Conservation (phyloP, 129 eudicot genomes). For the Centaurea solstitialis region DNA sequence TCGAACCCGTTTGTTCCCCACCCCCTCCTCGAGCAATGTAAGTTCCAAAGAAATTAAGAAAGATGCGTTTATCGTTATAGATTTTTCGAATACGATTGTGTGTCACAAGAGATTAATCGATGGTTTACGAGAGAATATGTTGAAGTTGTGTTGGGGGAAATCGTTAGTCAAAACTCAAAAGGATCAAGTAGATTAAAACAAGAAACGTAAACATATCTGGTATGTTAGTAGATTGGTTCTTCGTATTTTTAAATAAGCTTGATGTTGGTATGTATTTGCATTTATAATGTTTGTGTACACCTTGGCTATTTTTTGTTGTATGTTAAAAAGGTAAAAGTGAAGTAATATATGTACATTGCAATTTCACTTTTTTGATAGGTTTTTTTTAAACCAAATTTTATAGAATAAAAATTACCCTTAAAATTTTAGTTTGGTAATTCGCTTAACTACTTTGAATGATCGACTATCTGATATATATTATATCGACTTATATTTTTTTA, state of each 20-base stretch:
- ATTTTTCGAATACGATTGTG: neutral
- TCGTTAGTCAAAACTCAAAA: neutral
- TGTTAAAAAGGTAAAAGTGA: neutral
- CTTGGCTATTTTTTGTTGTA: slow-evolving; percentile 11
- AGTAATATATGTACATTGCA: neutral
- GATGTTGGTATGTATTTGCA: slow-evolving; percentile 4
- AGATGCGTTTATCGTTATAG: neutral
- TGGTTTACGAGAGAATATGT: slow-evolving; percentile 14
- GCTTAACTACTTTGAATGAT: too few relatives aligned
- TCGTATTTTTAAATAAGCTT: neutral
- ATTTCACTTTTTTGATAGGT: neutral
- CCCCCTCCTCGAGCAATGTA: slow-evolving; percentile 29
- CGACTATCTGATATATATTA: too few relatives aligned
- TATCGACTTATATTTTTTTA: too few relatives aligned
- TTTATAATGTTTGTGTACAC: slow-evolving; percentile 16
- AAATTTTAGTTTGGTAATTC: neutral
- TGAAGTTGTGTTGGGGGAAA: neutral
- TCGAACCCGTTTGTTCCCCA: slow-evolving; percentile 15
- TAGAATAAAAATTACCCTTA: neutral
- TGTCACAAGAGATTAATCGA: slow-evolving; percentile 5
- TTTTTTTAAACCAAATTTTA: neutral
- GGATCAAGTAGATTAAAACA: neutral
- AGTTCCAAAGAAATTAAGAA: slow-evolving; percentile 4
- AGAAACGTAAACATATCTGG: neutral
- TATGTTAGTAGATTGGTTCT: neutral